These are phyloP conservation scores for Teunomyces tritomae DNA, from an alignment of 805 yeast genomes.

Conservation along the genomic window DNA sequence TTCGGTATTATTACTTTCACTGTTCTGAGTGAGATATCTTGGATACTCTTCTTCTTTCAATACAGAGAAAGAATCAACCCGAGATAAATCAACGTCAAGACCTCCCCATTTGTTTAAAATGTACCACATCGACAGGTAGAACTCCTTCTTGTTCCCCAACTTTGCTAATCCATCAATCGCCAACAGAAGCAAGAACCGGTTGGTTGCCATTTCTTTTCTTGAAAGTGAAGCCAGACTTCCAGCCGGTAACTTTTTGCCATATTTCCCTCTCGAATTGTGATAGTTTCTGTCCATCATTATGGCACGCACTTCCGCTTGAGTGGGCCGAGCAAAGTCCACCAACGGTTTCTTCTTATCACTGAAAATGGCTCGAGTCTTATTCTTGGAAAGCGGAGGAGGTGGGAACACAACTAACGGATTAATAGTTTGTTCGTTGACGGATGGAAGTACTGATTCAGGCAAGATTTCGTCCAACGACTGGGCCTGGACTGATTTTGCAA, in stretches of 20 bases:
- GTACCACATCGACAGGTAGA: constrained; percentile 31
- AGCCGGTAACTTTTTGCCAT: constrained; percentile 14
- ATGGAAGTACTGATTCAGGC: background rate
- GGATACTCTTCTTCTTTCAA: constrained; percentile 1
- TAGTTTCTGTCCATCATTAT: constrained; percentile 13
- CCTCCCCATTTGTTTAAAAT: constrained; percentile 36
- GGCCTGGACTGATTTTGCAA: background rate
- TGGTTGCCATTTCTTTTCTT: constrained; percentile 18
- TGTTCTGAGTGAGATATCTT: background rate
- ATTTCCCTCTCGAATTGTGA: constrained; percentile 18
- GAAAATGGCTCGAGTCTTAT: constrained; percentile 22
- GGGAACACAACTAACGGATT: constrained; percentile 34
- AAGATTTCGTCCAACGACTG: background rate
- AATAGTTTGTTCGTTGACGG: constrained; percentile 8
- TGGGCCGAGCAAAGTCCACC: constrained; percentile 31
- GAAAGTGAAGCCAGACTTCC: constrained; percentile 5
- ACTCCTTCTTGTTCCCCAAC: constrained; percentile 31
- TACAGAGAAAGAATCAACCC: background rate
- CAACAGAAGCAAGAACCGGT: constrained; percentile 30
- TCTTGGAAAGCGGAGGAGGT: constrained; percentile 23
- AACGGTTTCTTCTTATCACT: constrained; percentile 25
- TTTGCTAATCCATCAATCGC: constrained; percentile 29
- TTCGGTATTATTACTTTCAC: background rate
- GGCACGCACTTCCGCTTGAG: constrained; percentile 16
- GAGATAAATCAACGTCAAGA: constrained; percentile 11